These are phyloP conservation scores for Orbilia blumenaviensis DNA, from an alignment of 2,329 filamentous ascomycete species.

Conservation along the genomic window DNA sequence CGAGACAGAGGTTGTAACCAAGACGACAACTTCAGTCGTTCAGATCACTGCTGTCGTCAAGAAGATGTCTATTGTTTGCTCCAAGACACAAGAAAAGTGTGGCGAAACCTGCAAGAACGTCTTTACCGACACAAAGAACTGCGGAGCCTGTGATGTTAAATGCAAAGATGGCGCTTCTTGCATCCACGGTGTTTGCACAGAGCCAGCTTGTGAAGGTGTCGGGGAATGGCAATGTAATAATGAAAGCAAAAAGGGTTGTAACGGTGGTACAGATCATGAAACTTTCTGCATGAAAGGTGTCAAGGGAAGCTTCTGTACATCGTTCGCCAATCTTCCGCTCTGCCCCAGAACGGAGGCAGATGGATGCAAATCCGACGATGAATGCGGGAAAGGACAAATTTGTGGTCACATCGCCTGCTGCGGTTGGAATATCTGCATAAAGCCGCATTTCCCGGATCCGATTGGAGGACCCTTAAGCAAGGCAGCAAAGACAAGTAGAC, in stretches of 20 bases:
- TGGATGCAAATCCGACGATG: not conserved
- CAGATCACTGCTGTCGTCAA: not conserved
- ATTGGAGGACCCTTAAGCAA: constrained; percentile 2
- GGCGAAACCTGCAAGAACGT: constrained; percentile 29
- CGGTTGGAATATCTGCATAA: constrained; percentile 19
- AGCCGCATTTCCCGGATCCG: constrained; percentile 6
- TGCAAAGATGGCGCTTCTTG: constrained; percentile 29
- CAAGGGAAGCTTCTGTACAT: constrained; percentile 30
- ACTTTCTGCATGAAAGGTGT: constrained; percentile 34
- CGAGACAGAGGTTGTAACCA: constrained; percentile 45
- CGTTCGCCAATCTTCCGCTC: constrained; percentile 29
- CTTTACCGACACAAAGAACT: constrained; percentile 29
- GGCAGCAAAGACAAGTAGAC: not conserved
- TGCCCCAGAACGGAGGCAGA: not conserved
- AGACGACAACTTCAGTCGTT: constrained; percentile 27
- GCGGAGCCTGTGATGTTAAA: constrained; percentile 16
- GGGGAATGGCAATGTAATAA: constrained; percentile 14
- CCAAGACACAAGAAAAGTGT: constrained; percentile 7
- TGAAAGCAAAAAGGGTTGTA: constrained; percentile 15
- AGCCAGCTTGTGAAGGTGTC: constrained; percentile 22
- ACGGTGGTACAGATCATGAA: constrained; percentile 4
- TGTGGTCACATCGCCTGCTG: constrained; percentile 28
- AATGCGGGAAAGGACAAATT: constrained; percentile 17
- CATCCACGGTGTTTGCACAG: constrained; percentile 38
- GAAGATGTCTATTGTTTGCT: constrained; percentile 7